These are phyloP conservation scores for Pythium chondricola DNA, from an alignment of 352 stramenopile genomes.

Conservation along the genomic window DNA sequence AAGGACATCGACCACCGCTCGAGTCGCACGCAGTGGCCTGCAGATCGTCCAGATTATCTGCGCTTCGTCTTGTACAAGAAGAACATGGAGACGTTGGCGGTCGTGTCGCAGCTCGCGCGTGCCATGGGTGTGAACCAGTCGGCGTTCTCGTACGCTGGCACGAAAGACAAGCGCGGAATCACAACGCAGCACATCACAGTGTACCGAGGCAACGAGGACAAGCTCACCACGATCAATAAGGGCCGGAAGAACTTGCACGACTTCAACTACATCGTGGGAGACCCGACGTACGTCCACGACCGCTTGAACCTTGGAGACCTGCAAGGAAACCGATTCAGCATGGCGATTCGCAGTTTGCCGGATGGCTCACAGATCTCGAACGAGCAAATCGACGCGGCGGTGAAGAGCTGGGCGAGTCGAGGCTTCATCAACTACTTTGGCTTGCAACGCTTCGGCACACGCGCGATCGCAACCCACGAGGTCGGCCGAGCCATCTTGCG, in stretches of 20 bases:
- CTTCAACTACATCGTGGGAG: constrained; percentile 91
- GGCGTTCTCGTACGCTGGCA: constrained; percentile 90
- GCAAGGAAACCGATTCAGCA: constrained; percentile 92
- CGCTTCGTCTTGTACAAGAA: constrained; percentile 96
- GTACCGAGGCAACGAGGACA: constrained; percentile 71
- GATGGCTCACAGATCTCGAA: constrained; percentile 44
- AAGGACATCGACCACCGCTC: constrained; percentile 68
- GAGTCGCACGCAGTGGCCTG: constrained; percentile 42
- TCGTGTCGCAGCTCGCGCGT: constrained; percentile 78
- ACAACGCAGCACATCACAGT: constrained; percentile 94
- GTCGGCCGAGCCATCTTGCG: constrained; percentile 92
- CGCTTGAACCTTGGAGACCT: constrained; percentile 92
- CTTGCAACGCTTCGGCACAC: constrained; percentile 94
- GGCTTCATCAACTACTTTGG: constrained; percentile 99
- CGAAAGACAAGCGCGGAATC: constrained; percentile 96
- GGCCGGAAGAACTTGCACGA: constrained; percentile 55
- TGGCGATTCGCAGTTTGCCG: constrained; percentile 91
- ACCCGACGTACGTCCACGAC: constrained; percentile 86
- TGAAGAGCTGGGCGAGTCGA: constrained; percentile 58
- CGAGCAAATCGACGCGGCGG: constrained; percentile 48
- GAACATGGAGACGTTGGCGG: constrained; percentile 93
- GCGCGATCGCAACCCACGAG: constrained; percentile 80
- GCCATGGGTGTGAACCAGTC: constrained; percentile 61
- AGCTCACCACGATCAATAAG: constrained; percentile 75
- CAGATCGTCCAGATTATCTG: constrained; percentile 84